These are phyloP conservation scores for Cicer judaicum DNA, from an alignment of 306 rosid species.

Conservation along the genomic window DNA sequence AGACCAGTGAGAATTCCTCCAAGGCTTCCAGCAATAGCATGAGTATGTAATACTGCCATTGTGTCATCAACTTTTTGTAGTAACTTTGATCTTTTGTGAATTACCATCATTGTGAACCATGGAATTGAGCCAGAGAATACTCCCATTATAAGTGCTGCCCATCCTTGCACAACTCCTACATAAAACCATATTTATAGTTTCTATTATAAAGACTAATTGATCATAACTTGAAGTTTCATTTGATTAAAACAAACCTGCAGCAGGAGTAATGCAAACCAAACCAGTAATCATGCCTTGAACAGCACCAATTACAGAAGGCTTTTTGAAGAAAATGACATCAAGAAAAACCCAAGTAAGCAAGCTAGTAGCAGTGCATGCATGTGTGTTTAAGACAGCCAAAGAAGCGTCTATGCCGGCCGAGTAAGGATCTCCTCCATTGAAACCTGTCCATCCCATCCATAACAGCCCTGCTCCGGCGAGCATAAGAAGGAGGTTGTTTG, in stretches of 20 bases:
- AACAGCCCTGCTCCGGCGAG: slow-evolving; percentile 54
- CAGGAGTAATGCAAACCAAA: slow-evolving; percentile 60
- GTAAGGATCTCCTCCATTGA: slow-evolving; percentile 67
- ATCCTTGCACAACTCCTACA: slow-evolving; percentile 57
- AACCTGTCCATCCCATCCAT: slow-evolving; percentile 63
- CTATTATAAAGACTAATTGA: no score
- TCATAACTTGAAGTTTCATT: no score
- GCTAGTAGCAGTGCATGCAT: slow-evolving; percentile 65
- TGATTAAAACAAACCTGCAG: slow-evolving; percentile 49
- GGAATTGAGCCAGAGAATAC: slow-evolving; percentile 55
- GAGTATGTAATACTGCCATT: slow-evolving; percentile 63
- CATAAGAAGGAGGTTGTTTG: slow-evolving; percentile 58
- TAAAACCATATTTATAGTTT: background rate
- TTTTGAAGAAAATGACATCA: slow-evolving; percentile 53
- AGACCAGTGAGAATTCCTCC: slow-evolving; percentile 59
- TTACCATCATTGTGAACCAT: slow-evolving; percentile 62
- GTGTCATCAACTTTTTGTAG: slow-evolving; percentile 59
- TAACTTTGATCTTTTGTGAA: slow-evolving; percentile 55
- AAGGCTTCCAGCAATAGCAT: slow-evolving; percentile 57
- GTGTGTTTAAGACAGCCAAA: slow-evolving; percentile 54
- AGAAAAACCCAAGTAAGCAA: slow-evolving; percentile 61
- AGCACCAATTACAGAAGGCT: slow-evolving; percentile 64
- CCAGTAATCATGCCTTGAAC: slow-evolving; percentile 70
- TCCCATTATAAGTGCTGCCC: slow-evolving; percentile 65
- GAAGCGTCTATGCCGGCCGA: slow-evolving; percentile 48